Evolutionary conservation across 129 eudicot species (phyloP).

Genomic region (Logfia minima): DNA sequence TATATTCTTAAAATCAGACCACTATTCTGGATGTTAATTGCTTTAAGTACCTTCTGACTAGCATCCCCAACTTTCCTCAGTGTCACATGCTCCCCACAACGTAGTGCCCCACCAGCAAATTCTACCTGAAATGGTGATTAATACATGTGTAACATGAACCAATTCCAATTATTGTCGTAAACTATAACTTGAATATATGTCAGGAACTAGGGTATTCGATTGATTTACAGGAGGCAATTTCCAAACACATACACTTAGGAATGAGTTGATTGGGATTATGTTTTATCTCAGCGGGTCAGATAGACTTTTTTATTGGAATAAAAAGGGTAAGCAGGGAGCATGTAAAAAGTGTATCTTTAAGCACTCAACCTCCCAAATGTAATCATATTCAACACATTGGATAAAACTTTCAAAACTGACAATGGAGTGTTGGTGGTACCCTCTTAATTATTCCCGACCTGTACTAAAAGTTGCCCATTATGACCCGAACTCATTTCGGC

Average conservation of each 20-base stretch:
- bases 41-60: constrained; percentile 70
- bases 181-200: not conserved
- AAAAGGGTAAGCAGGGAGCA: not conserved
- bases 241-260: not conserved
- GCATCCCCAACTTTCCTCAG: constrained; percentile 92
- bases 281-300: not conserved
- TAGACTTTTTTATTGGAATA: not conserved
- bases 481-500: not conserved
- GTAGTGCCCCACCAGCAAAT: constrained; percentile 92
- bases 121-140: constrained; percentile 64
- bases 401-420: not conserved
- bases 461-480: not conserved
- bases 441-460: not conserved
- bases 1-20: not conserved
- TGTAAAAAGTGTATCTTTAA: not conserved
- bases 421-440: not conserved
- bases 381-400: not conserved
- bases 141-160: not conserved
- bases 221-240: not conserved
- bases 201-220: not conserved
- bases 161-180: not conserved
- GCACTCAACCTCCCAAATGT: not conserved
- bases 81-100: constrained; percentile 94
- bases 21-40: not conserved
- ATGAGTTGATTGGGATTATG: not conserved